Evolutionary conservation across 768 basidiomycete species (phyloP).

Genomic region (Phlebiopsis flavidoalba): DNA sequence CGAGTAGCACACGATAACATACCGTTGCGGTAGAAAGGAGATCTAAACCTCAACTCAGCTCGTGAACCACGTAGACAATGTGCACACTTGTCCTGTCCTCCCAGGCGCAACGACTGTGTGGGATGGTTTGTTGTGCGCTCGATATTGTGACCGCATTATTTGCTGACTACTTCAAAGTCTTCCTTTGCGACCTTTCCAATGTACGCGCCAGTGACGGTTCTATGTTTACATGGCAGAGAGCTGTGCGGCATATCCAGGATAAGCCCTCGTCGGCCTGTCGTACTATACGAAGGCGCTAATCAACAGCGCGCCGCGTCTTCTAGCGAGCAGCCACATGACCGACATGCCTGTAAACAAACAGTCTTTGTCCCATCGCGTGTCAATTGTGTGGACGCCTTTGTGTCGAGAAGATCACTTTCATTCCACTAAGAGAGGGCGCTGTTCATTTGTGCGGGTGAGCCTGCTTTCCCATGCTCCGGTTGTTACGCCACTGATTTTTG

Average conservation of each 20-base stretch:
- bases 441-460: slow-evolving; percentile 57
- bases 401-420: slow-evolving; percentile 46
- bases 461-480: background rate
- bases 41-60: slow-evolving; percentile 27
- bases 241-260: slow-evolving; percentile 42
- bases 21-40: no score
- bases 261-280: background rate
- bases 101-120: slow-evolving; percentile 49
- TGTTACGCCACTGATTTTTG: background rate
- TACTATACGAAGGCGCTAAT: background rate
- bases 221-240: slow-evolving; percentile 35
- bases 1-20: background rate
- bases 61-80: slow-evolving; percentile 40
- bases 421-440: slow-evolving; percentile 31
- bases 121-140: slow-evolving; percentile 34
- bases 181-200: slow-evolving; percentile 35
- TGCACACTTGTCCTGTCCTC: slow-evolving; percentile 55
- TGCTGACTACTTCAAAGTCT: slow-evolving; percentile 24
- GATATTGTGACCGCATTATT: background rate
- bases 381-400: slow-evolving; percentile 54
- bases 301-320: background rate
- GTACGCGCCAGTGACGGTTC: slow-evolving; percentile 26
- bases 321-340: slow-evolving; percentile 41
- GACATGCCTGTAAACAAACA: slow-evolving; percentile 47
- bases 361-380: slow-evolving; percentile 49